phyloP scores from a whole-genome alignment of 2,329 filamentous ascomycete genomes.

The Nigrospora sphaerica region DNA sequence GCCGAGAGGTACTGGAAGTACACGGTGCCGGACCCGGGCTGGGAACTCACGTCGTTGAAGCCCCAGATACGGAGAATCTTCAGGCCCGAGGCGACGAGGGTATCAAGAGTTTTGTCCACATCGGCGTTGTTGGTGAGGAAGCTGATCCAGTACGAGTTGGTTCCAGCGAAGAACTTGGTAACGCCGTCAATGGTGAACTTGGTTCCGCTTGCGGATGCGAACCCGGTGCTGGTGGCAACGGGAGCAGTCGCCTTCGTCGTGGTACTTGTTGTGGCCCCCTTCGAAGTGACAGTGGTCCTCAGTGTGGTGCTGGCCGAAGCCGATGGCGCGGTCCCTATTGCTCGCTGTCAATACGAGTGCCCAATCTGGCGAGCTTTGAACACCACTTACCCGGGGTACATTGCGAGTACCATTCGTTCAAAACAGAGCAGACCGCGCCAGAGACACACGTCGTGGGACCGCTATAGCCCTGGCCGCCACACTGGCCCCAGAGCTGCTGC shows the following conservation, averaged over 20 bases:
- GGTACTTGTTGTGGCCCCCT: slow-evolving; percentile 5
- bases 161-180: slow-evolving; percentile 39
- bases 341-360: not conserved
- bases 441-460: slow-evolving; percentile 22
- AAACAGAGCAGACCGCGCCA: slow-evolving; percentile 19
- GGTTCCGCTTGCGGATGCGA: slow-evolving; percentile 16
- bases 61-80: slow-evolving; percentile 56
- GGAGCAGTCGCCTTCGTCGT: slow-evolving; percentile 4
- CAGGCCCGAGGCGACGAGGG: slow-evolving; percentile 41
- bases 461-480: slow-evolving; percentile 24
- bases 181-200: slow-evolving; percentile 33
- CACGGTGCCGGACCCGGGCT: slow-evolving; percentile 26
- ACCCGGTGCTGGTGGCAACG: slow-evolving; percentile 10
- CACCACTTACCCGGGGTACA: slow-evolving; percentile 19
- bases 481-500: slow-evolving; percentile 22
- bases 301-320: slow-evolving; percentile 7
- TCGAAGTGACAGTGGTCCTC: slow-evolving; percentile 3
- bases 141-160: slow-evolving; percentile 46
- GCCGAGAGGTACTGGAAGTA: slow-evolving; percentile 49
- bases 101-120: slow-evolving; percentile 42
- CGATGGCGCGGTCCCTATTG: slow-evolving; percentile 4
- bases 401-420: slow-evolving; percentile 27
- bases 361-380: not conserved
- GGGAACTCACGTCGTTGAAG: slow-evolving; percentile 50
- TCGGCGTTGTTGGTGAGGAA: slow-evolving; percentile 45